Base-by-base conservation (phyloP, 306 rosid genomes). In the Oemleria cerasiformis region DNA sequence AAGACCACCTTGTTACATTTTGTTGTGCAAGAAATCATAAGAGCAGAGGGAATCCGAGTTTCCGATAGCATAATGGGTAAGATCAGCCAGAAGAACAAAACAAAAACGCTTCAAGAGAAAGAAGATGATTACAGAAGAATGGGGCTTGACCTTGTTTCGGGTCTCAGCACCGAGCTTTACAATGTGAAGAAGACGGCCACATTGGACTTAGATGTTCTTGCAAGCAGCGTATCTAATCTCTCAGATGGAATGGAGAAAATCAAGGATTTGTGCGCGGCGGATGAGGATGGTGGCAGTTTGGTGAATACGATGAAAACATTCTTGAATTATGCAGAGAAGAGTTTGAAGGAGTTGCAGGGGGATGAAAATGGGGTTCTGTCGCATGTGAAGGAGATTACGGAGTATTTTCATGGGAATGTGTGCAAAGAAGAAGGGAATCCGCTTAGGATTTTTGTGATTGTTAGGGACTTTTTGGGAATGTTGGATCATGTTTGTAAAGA, bases 11-110 rank as follows among this genome's bases (percentile, higher is more conserved):
- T 95, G 20, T 96, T 95, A 78, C 99, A 95, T 76, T 95, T 95
- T 19, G 99, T 95, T 0, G 99, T 95, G 8, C 96, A 95, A 72
- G 99, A 95, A 65, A 91, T 94, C 10, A 80, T 89, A 23, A 84
- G 96, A 3, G 74, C 92, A 0, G 99, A 94, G 77, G 97, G 97
- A 34, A 81, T 91, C 4, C 70, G 88, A 77, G 97, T 89, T 30
- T 88, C 99, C 0, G 92, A 88, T 0, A 94, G 98, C 92, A 94
- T 94, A 8, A 91, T 91, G 98, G 98, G 98, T 40, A 88, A 83
- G 67, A 91, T 94, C 68, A 83, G 84, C 84, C 89, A 84, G 72
- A 84, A 72, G 70, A 91, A 72, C 59, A 88, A 79, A 71, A 74
- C 39, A 77, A 74, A 79, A 77, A 82, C 92, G 0, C 81, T 77